These are phyloP conservation scores for Parathielavia appendiculata DNA, from an alignment of 495 filamentous ascomycete genomes.

Conservation along the genomic window DNA sequence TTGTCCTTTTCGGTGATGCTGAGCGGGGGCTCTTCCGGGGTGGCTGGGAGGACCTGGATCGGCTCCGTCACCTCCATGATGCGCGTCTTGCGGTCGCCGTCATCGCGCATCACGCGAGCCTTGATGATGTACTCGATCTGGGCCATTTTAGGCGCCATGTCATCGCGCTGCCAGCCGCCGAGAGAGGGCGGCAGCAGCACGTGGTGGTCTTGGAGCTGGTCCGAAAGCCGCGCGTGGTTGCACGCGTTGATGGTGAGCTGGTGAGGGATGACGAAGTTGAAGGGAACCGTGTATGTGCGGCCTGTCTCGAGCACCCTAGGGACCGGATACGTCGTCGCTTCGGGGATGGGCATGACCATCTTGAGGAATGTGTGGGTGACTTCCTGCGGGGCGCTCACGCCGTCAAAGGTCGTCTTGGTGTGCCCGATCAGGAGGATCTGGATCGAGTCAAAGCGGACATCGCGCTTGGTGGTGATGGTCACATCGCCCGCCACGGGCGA, in stretches of 20 bases:
- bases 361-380: conserved; percentile 65
- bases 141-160: conserved; percentile 78
- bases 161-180: conserved; percentile 69
- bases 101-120: conserved; percentile 46
- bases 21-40: conserved; percentile 72
- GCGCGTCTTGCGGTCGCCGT: conserved; percentile 27
- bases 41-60: conserved; percentile 70
- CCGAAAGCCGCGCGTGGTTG: conserved; percentile 42
- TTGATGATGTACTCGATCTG: conserved; percentile 69
- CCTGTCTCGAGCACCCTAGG: conserved; percentile 64
- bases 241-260: conserved; percentile 57
- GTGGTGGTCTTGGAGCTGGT: conserved; percentile 65
- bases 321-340: conserved; percentile 59
- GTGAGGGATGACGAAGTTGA: conserved; percentile 80
- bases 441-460: conserved; percentile 73
- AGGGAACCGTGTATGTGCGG: conserved; percentile 66
- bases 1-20: conserved; percentile 52
- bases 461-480: conserved; percentile 53
- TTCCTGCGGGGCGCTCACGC: conserved; percentile 38
- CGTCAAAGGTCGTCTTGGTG: conserved; percentile 40
- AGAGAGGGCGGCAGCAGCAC: conserved; percentile 74
- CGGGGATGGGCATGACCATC: conserved; percentile 71
- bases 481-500: conserved; percentile 44
- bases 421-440: conserved; percentile 76
- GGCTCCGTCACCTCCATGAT: conserved; percentile 50